Percentiles rank a stretch among this genome's conserved stretches.
Evolutionary conservation across 2,329 filamentous ascomycete species (phyloP).

Genomic region (Exophiala sp.): DNA sequence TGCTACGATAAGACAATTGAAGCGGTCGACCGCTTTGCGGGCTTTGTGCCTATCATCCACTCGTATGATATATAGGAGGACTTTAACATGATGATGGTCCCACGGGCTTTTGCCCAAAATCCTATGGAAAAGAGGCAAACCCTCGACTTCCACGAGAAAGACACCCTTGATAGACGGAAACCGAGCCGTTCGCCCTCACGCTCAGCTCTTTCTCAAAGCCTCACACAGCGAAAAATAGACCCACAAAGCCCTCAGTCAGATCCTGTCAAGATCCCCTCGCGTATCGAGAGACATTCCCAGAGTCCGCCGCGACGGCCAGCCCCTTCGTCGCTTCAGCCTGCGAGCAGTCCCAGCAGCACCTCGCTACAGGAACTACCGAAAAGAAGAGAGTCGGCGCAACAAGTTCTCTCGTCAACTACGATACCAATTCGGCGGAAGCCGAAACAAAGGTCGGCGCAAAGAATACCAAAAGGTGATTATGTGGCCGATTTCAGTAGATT

Average conservation of each 20-base stretch:
- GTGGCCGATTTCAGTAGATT: conserved; percentile 54
- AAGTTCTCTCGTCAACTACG: conserved; percentile 55
- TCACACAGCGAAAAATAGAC: conserved; percentile 7
- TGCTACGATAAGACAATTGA: neutral
- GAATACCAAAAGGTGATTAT: conserved; percentile 41
- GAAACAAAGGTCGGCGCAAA: conserved; percentile 38
- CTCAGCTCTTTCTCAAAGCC: conserved; percentile 16
- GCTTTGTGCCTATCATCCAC: neutral
- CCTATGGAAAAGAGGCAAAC: conserved; percentile 32
- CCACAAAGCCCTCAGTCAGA: conserved; percentile 9
- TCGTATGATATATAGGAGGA: neutral
- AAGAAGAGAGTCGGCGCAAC: conserved; percentile 24
- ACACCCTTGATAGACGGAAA: conserved; percentile 9
- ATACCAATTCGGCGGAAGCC: conserved; percentile 52
- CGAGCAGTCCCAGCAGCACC: neutral
- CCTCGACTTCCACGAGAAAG: conserved; percentile 16
- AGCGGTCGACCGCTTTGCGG: neutral
- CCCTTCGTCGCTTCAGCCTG: conserved; percentile 12
- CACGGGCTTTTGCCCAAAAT: conserved; percentile 38
- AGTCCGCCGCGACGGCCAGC: conserved; percentile 7
- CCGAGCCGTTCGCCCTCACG: conserved; percentile 5
- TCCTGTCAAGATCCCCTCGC: conserved; percentile 19
- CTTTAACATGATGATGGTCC: conserved; percentile 38
- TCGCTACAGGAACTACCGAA: conserved; percentile 3
- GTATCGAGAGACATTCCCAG: neutral